Percentiles rank a stretch among this genome's conserved stretches.
These are phyloP conservation scores for Juncus effusus DNA, from an alignment of 176 grass and related monocot species.

Conservation along the genomic window DNA sequence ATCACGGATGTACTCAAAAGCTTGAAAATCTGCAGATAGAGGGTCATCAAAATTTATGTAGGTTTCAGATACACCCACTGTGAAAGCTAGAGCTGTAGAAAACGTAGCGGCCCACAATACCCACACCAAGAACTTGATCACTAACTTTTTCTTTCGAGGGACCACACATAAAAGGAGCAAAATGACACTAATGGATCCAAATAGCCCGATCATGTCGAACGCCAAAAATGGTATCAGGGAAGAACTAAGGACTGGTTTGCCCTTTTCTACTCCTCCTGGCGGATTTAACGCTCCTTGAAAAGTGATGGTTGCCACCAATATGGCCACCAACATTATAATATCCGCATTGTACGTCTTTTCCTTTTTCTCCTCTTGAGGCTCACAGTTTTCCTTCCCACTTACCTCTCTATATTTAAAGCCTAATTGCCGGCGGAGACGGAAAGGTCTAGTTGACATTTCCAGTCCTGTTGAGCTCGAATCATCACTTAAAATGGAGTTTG, in stretches of 20 bases:
- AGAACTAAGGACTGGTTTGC: too few relatives aligned
- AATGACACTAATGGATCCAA: conserved; percentile 7
- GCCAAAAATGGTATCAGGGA: too few relatives aligned
- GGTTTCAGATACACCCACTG: neutral
- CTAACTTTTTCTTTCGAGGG: conserved; percentile 1
- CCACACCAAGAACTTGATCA: neutral
- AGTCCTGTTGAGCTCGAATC: neutral
- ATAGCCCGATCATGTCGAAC: neutral
- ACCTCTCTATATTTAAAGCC: neutral
- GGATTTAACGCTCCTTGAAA: conserved; percentile 22
- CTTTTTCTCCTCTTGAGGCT: neutral
- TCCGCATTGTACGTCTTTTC: neutral
- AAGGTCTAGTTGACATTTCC: neutral
- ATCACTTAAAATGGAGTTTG: neutral
- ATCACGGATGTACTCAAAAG: too few relatives aligned
- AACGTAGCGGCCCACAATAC: neutral
- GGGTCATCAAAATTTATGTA: too few relatives aligned
- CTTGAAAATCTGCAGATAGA: too few relatives aligned
- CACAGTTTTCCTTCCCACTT: neutral
- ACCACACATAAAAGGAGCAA: conserved; percentile 12
- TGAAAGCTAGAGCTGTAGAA: neutral
- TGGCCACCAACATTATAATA: conserved; percentile 27
- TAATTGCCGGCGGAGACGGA: too few relatives aligned
- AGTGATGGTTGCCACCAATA: conserved; percentile 17
- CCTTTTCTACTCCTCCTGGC: neutral